Evolutionary conservation across 177 flowering plant species (phyloP).

Genomic region (Vitis hybrid): DNA sequence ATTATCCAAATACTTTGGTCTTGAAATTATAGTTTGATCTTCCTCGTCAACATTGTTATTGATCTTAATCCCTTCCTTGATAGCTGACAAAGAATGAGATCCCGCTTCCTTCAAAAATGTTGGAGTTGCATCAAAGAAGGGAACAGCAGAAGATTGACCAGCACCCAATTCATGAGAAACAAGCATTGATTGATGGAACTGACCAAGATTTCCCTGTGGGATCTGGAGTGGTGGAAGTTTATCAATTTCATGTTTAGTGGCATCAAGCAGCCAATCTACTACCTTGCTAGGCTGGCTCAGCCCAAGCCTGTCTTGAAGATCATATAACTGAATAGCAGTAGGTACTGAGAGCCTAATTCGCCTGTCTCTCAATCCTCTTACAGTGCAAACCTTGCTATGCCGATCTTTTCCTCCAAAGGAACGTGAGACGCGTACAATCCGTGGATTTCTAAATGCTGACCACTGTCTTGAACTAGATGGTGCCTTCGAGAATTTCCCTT

Average conservation of each 20-base stretch:
- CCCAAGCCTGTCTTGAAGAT: constrained; percentile 51
- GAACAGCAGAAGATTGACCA: constrained; percentile 9
- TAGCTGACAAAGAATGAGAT: background rate
- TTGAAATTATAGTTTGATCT: constrained; percentile 17
- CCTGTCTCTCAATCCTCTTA: constrained; percentile 51
- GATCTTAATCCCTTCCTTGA: constrained; percentile 17
- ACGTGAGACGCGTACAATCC: constrained; percentile 86
- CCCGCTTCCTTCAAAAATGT: too few relatives aligned
- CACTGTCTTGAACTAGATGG: constrained; percentile 52
- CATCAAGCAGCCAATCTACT: constrained; percentile 55
- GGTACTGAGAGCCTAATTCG: constrained; percentile 52
- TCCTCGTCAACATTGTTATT: constrained; percentile 14
- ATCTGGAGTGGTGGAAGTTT: constrained; percentile 81
- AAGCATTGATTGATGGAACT: constrained; percentile 37
- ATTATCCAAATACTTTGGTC: constrained; percentile 25
- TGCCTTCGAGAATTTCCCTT: constrained; percentile 25
- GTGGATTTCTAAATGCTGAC: constrained; percentile 71
- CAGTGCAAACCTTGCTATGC: constrained; percentile 56
- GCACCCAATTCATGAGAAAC: constrained; percentile 26
- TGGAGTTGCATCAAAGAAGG: constrained; percentile 14
- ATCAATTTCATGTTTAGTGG: constrained; percentile 67
- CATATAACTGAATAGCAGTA: constrained; percentile 49
- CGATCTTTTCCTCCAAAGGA: constrained; percentile 75
- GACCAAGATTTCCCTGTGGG: constrained; percentile 48
- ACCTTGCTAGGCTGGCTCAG: constrained; percentile 53